A percentile compares a stretch with the other conserved stretches of the same genome.
These are phyloP conservation scores for Rhizopus stolonifer DNA, from an alignment of 371 early-diverging fungal genomes.

Conservation along the genomic window DNA sequence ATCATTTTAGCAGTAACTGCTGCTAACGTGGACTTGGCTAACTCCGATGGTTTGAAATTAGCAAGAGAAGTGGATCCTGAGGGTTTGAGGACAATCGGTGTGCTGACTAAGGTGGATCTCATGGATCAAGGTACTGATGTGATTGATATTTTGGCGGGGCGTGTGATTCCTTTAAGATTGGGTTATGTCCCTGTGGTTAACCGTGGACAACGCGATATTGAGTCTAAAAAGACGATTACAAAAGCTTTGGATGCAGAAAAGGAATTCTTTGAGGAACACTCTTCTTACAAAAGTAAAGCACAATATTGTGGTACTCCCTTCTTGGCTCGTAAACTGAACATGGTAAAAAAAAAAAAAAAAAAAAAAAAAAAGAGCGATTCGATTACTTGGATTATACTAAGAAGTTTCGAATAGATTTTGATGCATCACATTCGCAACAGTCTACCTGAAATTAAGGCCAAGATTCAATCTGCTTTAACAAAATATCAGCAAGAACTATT, in stretches of 20 bases:
- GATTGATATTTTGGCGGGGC: conserved; percentile 96
- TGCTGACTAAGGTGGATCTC: conserved; percentile 98
- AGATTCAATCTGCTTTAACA: conserved; percentile 78
- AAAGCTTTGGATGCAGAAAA: conserved; percentile 89
- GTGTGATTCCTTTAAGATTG: conserved; percentile 92
- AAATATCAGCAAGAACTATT: conserved; percentile 87
- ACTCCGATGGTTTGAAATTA: conserved; percentile 97
- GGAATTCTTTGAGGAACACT: conserved; percentile 92
- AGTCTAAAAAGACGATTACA: conserved; percentile 84
- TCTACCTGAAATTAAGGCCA: conserved; percentile 96
- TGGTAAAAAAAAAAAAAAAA: conserved; percentile 52
- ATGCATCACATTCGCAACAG: conserved; percentile 97
- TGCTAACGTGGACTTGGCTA: conserved; percentile 98
- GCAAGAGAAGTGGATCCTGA: conserved; percentile 98
- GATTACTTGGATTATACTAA: background rate
- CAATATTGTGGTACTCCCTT: conserved; percentile 99
- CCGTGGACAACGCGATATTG: conserved; percentile 96
- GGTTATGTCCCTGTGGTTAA: conserved; percentile 96
- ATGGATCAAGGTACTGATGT: conserved; percentile 99
- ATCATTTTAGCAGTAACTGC: conserved; percentile 98
- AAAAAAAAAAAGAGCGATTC: background rate
- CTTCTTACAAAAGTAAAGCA: conserved; percentile 92
- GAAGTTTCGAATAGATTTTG: conserved; percentile 66
- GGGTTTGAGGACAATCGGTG: conserved; percentile 97
- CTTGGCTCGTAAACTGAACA: conserved; percentile 93